Evolutionary conservation across 192 early-diverging fungal species (phyloP).

Genomic region (Diversispora epigaea): DNA sequence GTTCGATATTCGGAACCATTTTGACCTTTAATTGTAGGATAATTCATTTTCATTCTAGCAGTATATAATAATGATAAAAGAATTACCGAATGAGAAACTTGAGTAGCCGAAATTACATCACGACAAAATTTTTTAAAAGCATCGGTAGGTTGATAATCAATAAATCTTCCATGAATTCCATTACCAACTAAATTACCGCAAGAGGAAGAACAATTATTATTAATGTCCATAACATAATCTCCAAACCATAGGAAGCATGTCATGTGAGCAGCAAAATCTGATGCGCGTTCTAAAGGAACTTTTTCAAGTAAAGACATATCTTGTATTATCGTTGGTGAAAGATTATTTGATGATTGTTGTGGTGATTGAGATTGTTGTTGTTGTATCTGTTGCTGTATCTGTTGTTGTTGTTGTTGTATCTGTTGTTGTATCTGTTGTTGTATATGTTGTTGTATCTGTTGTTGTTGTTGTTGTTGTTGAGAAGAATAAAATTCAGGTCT

Average conservation of each 20-base stretch:
- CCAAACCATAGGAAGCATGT: constrained; percentile 47
- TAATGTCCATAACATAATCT: constrained; percentile 11
- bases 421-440: too few relatives aligned
- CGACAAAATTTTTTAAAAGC: constrained; percentile 51
- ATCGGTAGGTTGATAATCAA: constrained; percentile 16
- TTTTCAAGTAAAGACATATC: constrained; percentile 2
- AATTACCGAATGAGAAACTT: constrained; percentile 64
- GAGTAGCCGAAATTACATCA: constrained; percentile 58
- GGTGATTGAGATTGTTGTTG: not conserved
- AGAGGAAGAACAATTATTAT: not conserved
- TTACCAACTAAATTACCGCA: constrained; percentile 2
- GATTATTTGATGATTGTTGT: not conserved
- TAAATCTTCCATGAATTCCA: not conserved
- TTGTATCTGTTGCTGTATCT: not conserved
- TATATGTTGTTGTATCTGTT: too few relatives aligned
- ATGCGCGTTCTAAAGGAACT: constrained; percentile 6
- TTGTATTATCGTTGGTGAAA: not conserved
- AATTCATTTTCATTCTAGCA: constrained; percentile 53
- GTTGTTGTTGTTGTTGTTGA: not conserved
- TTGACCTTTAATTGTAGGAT: constrained; percentile 58
- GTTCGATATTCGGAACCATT: constrained; percentile 78
- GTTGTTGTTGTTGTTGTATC: too few relatives aligned
- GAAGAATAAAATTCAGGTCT: not conserved
- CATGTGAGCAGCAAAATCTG: constrained; percentile 61
- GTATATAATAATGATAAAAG: constrained; percentile 66